These are phyloP conservation scores for Solanum paucissectum DNA, from an alignment of 257 asterid genomes.

Conservation along the genomic window DNA sequence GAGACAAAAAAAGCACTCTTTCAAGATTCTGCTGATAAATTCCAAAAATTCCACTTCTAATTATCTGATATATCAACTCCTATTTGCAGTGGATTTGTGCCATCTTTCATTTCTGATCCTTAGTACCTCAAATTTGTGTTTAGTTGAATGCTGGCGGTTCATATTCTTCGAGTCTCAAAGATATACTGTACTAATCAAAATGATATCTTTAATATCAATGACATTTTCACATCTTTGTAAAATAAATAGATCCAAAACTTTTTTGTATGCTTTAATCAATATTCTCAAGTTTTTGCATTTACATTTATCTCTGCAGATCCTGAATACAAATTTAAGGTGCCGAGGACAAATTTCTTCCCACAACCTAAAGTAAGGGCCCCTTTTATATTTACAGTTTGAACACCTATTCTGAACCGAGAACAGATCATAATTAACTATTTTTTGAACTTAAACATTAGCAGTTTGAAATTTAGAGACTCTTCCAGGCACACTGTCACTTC, in stretches of 20 bases:
- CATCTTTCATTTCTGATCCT: neutral
- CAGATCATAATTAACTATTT: neutral
- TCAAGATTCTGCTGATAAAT: neutral
- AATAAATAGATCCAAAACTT: neutral
- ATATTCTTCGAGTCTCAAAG: neutral
- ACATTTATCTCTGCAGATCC: conserved; percentile 42
- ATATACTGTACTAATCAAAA: neutral
- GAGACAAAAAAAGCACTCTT: neutral
- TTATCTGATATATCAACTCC: neutral
- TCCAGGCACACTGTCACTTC: neutral
- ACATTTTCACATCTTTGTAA: neutral
- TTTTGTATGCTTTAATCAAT: neutral
- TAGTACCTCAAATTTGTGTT: neutral
- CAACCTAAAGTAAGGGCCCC: conserved; percentile 64
- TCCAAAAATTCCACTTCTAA: neutral
- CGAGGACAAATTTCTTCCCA: conserved; percentile 81
- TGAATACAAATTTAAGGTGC: conserved; percentile 65
- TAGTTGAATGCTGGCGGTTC: neutral
- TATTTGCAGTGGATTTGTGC: neutral
- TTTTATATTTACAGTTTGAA: neutral
- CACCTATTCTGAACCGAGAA: neutral
- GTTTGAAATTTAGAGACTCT: neutral
- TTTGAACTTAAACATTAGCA: neutral
- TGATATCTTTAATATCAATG: neutral
- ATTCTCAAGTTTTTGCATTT: neutral